A percentile compares a stretch with the other conserved stretches of the same genome.
Conservation (phyloP, 176 grass and related monocot species). For the Aegilops sharonensis region DNA sequence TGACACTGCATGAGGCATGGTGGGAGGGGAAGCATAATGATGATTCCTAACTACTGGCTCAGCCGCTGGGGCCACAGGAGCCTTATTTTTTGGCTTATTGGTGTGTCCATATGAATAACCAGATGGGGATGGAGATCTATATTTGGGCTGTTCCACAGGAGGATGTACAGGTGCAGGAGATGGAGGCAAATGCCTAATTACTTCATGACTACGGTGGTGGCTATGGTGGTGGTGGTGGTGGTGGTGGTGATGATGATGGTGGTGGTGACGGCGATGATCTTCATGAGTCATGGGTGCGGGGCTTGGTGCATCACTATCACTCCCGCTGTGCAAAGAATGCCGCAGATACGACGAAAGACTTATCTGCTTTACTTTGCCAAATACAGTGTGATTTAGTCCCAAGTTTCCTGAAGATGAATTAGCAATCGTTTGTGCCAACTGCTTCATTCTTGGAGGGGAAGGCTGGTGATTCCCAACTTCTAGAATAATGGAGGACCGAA, state of each 20-base stretch:
- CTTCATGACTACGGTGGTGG: slow-evolving; percentile 19
- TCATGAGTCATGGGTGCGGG: slow-evolving; percentile 53
- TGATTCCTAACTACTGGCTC: slow-evolving; percentile 37
- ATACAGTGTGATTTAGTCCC: slow-evolving; percentile 76
- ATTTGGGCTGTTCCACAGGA: slow-evolving; percentile 32
- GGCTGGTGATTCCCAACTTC: slow-evolving; percentile 77
- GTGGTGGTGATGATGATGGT: background rate
- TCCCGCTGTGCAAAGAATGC: slow-evolving; percentile 55
- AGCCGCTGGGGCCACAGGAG: slow-evolving; percentile 26
- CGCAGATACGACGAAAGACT: slow-evolving; percentile 75
- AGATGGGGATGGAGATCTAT: slow-evolving; percentile 43
- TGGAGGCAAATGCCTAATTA: slow-evolving; percentile 36
- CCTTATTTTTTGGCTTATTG: slow-evolving; percentile 41
- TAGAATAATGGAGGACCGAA: slow-evolving; percentile 68
- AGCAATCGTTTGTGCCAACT: slow-evolving; percentile 74
- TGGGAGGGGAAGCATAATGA: slow-evolving; percentile 38
- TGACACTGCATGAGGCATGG: slow-evolving; percentile 31
- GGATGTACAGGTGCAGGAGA: slow-evolving; percentile 45
- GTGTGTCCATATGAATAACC: slow-evolving; percentile 35
- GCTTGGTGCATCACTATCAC: slow-evolving; percentile 47
- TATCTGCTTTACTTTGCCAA: slow-evolving; percentile 88
- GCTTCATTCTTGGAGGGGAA: slow-evolving; percentile 69
- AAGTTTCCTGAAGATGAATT: slow-evolving; percentile 88
- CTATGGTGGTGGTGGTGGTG: slow-evolving; percentile 5
- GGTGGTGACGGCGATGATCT: slow-evolving; percentile 15